Base-by-base conservation (phyloP, 805 yeast species). In the Naumovozyma castellii region DNA sequence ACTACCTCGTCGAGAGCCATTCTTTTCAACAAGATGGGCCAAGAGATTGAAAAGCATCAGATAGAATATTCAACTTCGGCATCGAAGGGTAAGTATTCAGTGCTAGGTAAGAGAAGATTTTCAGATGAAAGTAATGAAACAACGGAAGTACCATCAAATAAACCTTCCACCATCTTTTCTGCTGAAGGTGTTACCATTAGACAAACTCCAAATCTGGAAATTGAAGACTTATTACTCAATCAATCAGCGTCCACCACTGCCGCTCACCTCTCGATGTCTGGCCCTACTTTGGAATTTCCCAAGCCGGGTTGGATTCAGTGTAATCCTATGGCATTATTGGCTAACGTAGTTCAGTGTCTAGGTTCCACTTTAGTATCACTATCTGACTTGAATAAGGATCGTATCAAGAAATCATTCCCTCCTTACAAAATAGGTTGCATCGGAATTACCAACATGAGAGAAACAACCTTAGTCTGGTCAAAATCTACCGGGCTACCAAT, bases 371-470 rank as follows among this genome's bases (percentile, higher is more conserved):
- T 79, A 48, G 66, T 72, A 33, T 66, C 77, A 20, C 65, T 81
- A 50, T 71, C 80, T 44, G 68, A 67, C 40, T 58, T 77, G 49
- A 80, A 81, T 62, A 65, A 70, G 46, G 74, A 75, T 43, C 54
- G 67, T 50, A 47, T 54, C 32, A 48, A 59, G 3, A 65, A 69
- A 36, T 64, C 69, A 33, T 61, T 68, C 43, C 61, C 75, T 50
- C 69, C 80, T 57, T 80, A 75, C 58, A 71, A 69, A 49, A 78
- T 88, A 43, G 74, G 69, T 43, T 78, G 84, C 35, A 72, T 88
- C 50, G 97, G 97, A 18, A 76, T 88, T 49, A 92, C 97, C 38
- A 90, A 87, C 64, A 94, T 90, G 92, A 76, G 97, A 58, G 97
- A 88, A 65, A 88, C 97, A 33, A 81, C 95, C 20, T 72, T 82